Percentiles rank a stretch among this genome's conserved stretches.
These are phyloP conservation scores for Solanum medicagineum DNA, from an alignment of 257 asterid species.

Conservation along the genomic window DNA sequence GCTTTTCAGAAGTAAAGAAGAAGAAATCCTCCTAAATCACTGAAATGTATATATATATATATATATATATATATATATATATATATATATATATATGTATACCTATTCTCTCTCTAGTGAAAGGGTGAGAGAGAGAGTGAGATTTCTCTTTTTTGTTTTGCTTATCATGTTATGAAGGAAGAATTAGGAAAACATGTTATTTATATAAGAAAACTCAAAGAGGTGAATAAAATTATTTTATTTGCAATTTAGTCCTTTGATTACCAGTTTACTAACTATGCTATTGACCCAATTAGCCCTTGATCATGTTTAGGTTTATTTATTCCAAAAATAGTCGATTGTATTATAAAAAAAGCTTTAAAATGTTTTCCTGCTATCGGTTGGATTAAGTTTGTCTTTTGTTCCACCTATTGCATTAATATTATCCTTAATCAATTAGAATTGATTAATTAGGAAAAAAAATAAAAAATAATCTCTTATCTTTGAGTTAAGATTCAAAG, in stretches of 20 bases:
- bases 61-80: not conserved
- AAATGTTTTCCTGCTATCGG: not conserved
- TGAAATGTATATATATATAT: not conserved
- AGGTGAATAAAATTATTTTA: not conserved
- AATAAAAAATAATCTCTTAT: too few species aligned
- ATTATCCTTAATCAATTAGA: not conserved
- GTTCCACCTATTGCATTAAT: too few species aligned
- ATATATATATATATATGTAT: not conserved
- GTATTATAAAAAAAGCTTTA: not conserved
- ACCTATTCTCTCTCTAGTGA: not conserved
- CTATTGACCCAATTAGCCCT: not conserved
- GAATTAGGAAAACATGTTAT: not conserved
- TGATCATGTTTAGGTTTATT: not conserved
- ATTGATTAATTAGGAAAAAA: too few species aligned
- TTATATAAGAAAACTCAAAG: slow-evolving; percentile 2
- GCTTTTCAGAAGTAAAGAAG: not conserved
- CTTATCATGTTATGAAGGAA: slow-evolving; percentile 3
- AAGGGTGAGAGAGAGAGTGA: slow-evolving; percentile 18
- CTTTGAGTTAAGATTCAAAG: too few species aligned
- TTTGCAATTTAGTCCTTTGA: slow-evolving; percentile 17
- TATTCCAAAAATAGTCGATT: not conserved
- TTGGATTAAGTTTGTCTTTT: not conserved
- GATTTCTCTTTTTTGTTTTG: not conserved
- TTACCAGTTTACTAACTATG: not conserved
- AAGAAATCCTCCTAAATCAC: not conserved